Conservation (phyloP, 1,284 basidiomycete genomes). For the Papiliotrema laurentii region DNA sequence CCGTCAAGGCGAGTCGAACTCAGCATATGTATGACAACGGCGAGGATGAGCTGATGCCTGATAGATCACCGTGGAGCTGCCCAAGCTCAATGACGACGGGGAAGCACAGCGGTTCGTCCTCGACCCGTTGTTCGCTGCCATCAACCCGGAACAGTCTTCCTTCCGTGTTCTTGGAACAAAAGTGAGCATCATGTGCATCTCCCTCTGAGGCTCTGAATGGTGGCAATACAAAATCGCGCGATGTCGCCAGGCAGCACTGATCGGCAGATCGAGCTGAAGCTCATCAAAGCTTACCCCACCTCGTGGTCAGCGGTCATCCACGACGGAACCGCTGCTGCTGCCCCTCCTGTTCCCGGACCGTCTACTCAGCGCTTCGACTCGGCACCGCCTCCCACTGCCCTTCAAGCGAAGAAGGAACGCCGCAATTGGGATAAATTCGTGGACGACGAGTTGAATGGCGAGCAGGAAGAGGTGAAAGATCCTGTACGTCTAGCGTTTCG, state of each 20-base stretch:
- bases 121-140: constrained; percentile 73
- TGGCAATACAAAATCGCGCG: constrained; percentile 36
- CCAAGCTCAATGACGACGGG: constrained; percentile 51
- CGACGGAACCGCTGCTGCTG: constrained; percentile 48
- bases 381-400: background rate
- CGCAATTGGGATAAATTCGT: constrained; percentile 47
- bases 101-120: constrained; percentile 58
- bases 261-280: constrained; percentile 40
- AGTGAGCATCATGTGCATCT: constrained; percentile 59
- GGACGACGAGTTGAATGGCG: constrained; percentile 31
- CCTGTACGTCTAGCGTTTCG: constrained; percentile 13
- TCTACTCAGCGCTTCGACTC: background rate
- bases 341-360: constrained; percentile 6
- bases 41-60: constrained; percentile 2
- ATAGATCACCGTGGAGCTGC: constrained; percentile 44
- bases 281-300: constrained; percentile 35
- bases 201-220: constrained; percentile 54
- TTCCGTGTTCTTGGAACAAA: constrained; percentile 76
- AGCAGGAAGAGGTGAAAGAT: constrained; percentile 21
- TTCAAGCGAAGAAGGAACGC: constrained; percentile 8
- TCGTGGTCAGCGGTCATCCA: constrained; percentile 56
- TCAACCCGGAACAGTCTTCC: constrained; percentile 60
- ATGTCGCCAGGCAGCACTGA: background rate
- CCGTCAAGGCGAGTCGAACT: constrained; percentile 57
- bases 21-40: too few species aligned